Conservation (phyloP, 768 basidiomycete species). For the Postia placenta region DNA sequence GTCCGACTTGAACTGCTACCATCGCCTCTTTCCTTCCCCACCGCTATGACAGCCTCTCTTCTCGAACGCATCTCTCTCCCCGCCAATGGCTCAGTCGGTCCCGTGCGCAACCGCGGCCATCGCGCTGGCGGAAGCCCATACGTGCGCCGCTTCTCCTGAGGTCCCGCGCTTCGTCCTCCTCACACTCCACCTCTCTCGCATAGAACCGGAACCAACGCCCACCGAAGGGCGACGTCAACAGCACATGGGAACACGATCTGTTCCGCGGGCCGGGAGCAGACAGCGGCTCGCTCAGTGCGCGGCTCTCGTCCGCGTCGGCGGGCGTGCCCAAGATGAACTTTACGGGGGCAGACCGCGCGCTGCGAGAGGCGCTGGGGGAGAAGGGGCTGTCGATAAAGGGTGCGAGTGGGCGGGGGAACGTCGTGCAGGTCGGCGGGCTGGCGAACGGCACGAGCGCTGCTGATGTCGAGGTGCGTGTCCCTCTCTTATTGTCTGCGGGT, state of each 20-base stretch:
- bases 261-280: constrained; percentile 36
- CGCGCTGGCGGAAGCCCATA: constrained; percentile 16
- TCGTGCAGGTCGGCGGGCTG: constrained; percentile 70
- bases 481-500: not conserved
- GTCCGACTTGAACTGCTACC: not conserved
- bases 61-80: constrained; percentile 44
- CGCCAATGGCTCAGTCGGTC: constrained; percentile 10
- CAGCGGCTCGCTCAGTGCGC: constrained; percentile 42
- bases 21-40: not conserved
- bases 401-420: constrained; percentile 55
- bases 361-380: constrained; percentile 49
- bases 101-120: constrained; percentile 15
- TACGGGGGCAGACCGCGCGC: constrained; percentile 53
- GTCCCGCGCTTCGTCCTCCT: not conserved
- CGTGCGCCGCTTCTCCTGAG: constrained; percentile 12
- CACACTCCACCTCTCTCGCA: not conserved
- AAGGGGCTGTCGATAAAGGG: constrained; percentile 60
- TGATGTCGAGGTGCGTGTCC: constrained; percentile 53
- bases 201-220: constrained; percentile 40
- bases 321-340: constrained; percentile 47
- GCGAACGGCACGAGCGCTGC: constrained; percentile 74
- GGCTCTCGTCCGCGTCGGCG: constrained; percentile 38
- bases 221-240: constrained; percentile 61
- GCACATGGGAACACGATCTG: constrained; percentile 68
- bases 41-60: constrained; percentile 32